phyloP scores from a whole-genome alignment of 2,329 filamentous ascomycete genomes.

The Penicillium fuscoglaucum region DNA sequence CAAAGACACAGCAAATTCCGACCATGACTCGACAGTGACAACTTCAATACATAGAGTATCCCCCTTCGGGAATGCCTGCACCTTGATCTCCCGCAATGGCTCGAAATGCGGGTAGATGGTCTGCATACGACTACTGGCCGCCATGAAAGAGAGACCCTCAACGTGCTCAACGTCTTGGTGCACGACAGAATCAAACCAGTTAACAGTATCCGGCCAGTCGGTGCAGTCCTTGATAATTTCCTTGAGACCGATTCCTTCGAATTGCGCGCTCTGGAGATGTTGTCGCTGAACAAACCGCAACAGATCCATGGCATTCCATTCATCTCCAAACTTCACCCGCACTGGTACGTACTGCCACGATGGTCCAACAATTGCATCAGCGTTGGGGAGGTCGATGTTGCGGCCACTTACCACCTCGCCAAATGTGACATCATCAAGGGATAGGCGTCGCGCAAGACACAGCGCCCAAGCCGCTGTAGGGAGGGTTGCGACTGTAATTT shows the following conservation, averaged over 20 bases:
- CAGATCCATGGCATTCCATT: slow-evolving; percentile 50
- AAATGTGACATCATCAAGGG: slow-evolving; percentile 55
- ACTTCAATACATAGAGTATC: slow-evolving; percentile 59
- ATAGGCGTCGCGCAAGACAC: slow-evolving; percentile 53
- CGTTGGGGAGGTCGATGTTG: slow-evolving; percentile 50
- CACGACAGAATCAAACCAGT: slow-evolving; percentile 54
- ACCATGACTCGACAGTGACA: slow-evolving; percentile 53
- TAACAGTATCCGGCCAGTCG: slow-evolving; percentile 37
- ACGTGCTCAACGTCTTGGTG: slow-evolving; percentile 62
- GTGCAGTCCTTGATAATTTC: slow-evolving; percentile 51
- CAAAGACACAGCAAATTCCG: slow-evolving; percentile 51
- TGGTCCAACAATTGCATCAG: slow-evolving; percentile 57
- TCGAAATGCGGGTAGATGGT: slow-evolving; percentile 58
- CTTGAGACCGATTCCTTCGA: slow-evolving; percentile 51
- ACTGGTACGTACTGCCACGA: slow-evolving; percentile 40
- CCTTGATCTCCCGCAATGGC: slow-evolving; percentile 33
- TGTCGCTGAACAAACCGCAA: slow-evolving; percentile 51
- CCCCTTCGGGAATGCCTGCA: slow-evolving; percentile 58
- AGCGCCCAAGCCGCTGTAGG: slow-evolving; percentile 63
- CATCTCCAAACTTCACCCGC: slow-evolving; percentile 39
- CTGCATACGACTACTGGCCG: slow-evolving; percentile 47
- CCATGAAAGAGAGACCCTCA: slow-evolving; percentile 42
- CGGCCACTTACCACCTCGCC: slow-evolving; percentile 62
- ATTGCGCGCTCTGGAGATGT: slow-evolving; percentile 50
- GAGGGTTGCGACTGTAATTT: slow-evolving; percentile 59